Evolutionary conservation across 257 asterid species (phyloP).

Genomic region (Solanum virginianum): DNA sequence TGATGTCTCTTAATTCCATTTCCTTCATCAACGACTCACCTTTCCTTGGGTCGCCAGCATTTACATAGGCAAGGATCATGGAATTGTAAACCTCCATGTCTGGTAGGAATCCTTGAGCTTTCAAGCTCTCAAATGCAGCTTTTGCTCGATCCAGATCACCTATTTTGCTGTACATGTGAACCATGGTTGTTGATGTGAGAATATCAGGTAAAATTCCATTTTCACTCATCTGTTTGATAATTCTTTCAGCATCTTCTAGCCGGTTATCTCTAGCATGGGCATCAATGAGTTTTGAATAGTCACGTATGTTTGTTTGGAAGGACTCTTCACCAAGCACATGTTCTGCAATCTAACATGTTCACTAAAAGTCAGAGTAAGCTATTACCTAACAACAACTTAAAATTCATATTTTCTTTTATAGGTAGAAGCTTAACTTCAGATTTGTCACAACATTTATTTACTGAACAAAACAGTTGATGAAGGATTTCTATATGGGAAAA

Average conservation of each 20-base stretch:
- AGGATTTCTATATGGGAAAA: neutral
- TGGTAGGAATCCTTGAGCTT: constrained; percentile 46
- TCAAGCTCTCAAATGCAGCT: constrained; percentile 39
- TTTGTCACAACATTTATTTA: neutral
- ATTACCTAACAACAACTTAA: neutral
- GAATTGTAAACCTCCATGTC: constrained; percentile 39
- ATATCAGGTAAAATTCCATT: constrained; percentile 57
- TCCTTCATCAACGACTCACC: constrained; percentile 37
- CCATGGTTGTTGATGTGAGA: constrained; percentile 28
- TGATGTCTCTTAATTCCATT: constrained; percentile 45
- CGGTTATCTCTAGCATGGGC: constrained; percentile 41
- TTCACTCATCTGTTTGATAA: constrained; percentile 57
- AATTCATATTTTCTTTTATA: neutral
- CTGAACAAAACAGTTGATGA: neutral
- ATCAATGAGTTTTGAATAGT: constrained; percentile 62
- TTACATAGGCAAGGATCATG: constrained; percentile 60
- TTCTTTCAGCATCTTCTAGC: constrained; percentile 59
- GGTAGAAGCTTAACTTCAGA: neutral
- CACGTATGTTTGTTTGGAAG: constrained; percentile 53
- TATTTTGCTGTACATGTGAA: constrained; percentile 57
- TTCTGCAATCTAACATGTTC: constrained; percentile 56
- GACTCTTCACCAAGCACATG: constrained; percentile 57
- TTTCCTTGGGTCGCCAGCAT: constrained; percentile 33
- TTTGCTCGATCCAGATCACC: constrained; percentile 50
- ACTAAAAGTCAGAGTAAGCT: neutral